Evolutionary conservation across 441 rosid species (phyloP), one percentile per base, ranked within the genome.

Genomic region (Aquilaria agallochum): DNA sequence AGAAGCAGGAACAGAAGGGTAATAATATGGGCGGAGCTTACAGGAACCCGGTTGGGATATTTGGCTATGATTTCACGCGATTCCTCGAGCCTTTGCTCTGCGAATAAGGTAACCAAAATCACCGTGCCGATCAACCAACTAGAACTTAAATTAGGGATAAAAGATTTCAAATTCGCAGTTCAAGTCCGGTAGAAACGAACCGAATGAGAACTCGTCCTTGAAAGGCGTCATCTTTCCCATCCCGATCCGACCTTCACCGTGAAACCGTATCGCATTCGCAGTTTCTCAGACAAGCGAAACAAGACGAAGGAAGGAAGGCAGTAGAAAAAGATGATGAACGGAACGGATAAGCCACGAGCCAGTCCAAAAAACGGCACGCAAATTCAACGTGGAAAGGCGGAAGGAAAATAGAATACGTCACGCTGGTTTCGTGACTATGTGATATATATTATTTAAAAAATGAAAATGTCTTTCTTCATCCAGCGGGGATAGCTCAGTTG

Each of bases 401-500:
- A 42, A 9, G 4, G 31, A 5, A 3, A 20, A 52, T 7, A 14
- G 45, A 5, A 40, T 10, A 40, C 45, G 45, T 10, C 2, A 40
- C 45, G 5, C 7, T 36, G 42, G 42, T 20, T 20, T 20, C 27
- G 27, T 20, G 27, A 20, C 27, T 20, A 20, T 20, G 27, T 20
- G 27, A 20, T 20, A 20, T 20, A 1, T 20, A 36, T 4, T 36
- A 36, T 36, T 36, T 36, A 36, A 36, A 3, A 36, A 36, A 36
- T 4, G 0, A 7, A 36, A 36, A 7, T 1, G 42, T 0, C 42
- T 3, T 36, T 36, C 42, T 1, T n/a, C 13, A 61, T 27, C 0
- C 12, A 1, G 15, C 81, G 84, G 85, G 87, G 90, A 82, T 84
- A 83, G 96, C 90, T 83, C 92, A 85, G 88, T 80, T 84, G 95